Base-by-base conservation (phyloP, 2,329 filamentous ascomycete species). In the Hymenoscyphus salicellus region DNA sequence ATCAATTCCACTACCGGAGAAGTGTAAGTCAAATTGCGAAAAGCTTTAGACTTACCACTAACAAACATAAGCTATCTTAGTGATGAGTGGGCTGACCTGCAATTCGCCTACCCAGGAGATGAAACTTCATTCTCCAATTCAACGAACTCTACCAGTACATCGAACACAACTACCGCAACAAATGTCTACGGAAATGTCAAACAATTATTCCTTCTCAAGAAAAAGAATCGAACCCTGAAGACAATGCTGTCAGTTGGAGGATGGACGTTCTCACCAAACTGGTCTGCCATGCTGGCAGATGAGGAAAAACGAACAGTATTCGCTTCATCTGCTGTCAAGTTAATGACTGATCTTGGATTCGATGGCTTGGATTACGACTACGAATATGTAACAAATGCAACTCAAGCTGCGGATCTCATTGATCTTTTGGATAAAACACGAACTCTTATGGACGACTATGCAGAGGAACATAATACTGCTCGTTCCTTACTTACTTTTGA, bases 161-260 rank as follows among this genome's bases (percentile, higher is more conserved):
- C 46, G 14, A 11, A 90, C 94, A 75, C 88, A 78, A 14, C 89
- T 85, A 85, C 16, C 0, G 81, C 88, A 11, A 88, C 80, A 65
- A 94, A 95, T 73, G 85, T 89, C 60, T 0, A 91, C 60, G 92
- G 93, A 58, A 93, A 89, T 75, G 76, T 94, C 66, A 96, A 94
- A 79, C 90, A 95, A 73, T 80, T 96, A 1, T 91, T 85, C 74
- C 78, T 90, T 6, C 80, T 92, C 49, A 96, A 96, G 78, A 87
- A 92, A 75, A 77, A 82, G 66, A 88, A 96, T 76, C 86, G 91
- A n/a, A 85, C 91, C 58, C 76, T 96, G 58, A 95, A 95, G 75
- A 82, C 89, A 1, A 80, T 95, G 30, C 82, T 96, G 5, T 91
- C 86, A 58, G 91, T 96, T 68, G 92, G 92, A 61, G 92, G 92